Evolutionary conservation across 306 rosid species (phyloP), one percentile per base, ranked within the genome.

Genomic region (Abrus precatorius): DNA sequence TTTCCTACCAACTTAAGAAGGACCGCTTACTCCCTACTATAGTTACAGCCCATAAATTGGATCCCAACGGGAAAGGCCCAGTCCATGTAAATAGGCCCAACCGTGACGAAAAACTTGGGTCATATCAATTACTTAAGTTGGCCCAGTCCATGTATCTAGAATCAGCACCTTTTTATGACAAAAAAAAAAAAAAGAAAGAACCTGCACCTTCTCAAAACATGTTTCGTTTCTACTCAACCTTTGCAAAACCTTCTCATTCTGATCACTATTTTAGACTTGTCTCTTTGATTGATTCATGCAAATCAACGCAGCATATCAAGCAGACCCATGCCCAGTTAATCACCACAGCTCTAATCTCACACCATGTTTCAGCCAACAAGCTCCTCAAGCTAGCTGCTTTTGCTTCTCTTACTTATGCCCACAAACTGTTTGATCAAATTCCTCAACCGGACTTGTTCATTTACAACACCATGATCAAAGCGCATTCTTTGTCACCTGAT

Each of bases 381-480:
- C 81, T 91, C 63, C 85, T 85, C 11, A 87, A 85, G 59, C 55
- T 50, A 7, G 79, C 89, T 2, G 27, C 80, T 38, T 27, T 54
- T 20, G 85, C 54, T 38, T 89, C 90, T 6, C 49, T 87, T 43
- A 38, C 61, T 40, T 91, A 91, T 80, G 92, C 90, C 59, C 88
- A 85, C 63, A 54, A 64, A 68, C 81, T 91, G 90, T 90, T 90
- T 61, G 88, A 86, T 76, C 86, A 82, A 81, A 85, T 86, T 85
- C 83, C 88, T 29, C 78, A 82, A 40, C 92, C 89, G 5, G 91
- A 87, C 56, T 79, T 89, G 36, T 88, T 91, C 77, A 85, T 85
- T 20, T 87, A 85, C 63, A 91, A 88, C 71, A 88, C 90, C 49
- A 70, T 91, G 78, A 88, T 91, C 74, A 91, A 88, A 62, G 87